Evolutionary conservation across 495 filamentous ascomycete species (phyloP).

Genomic region (Tuber calosporum): DNA sequence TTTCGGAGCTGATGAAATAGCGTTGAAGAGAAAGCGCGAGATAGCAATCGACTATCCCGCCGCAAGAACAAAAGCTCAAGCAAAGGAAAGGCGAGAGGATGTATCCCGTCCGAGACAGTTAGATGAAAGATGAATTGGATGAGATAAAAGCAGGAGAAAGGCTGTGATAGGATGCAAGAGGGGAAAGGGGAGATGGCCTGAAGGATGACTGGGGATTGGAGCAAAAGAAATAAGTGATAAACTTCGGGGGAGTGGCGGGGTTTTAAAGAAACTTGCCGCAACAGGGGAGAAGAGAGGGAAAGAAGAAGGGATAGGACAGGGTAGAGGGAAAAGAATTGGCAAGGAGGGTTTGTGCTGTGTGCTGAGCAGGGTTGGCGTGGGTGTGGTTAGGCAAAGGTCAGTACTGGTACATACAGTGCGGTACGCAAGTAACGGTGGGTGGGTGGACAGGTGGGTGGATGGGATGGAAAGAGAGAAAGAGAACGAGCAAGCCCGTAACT

Average conservation of each 20-base stretch:
- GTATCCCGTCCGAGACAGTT: constrained; percentile 21
- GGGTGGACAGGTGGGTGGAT: background rate
- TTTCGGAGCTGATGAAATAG: background rate
- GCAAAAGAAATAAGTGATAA: constrained; percentile 6
- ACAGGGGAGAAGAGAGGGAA: constrained; percentile 12
- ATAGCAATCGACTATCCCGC: constrained; percentile 14
- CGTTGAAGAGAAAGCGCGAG: background rate
- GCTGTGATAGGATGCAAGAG: constrained; percentile 13
- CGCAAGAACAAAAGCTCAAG: constrained; percentile 34
- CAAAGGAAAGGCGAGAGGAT: constrained; percentile 26
- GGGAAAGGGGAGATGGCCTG: constrained; percentile 20
- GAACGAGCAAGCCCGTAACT: background rate
- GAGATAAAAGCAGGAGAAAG: constrained; percentile 14
- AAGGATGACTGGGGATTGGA: constrained; percentile 6
- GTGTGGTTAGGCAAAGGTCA: background rate
- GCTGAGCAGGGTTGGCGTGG: background rate
- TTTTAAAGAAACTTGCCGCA: constrained; percentile 5
- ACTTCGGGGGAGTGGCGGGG: constrained; percentile 2
- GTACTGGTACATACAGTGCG: no score
- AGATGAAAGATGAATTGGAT: constrained; percentile 25
- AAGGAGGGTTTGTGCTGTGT: constrained; percentile 1
- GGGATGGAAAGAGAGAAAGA: background rate
- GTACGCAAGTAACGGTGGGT: constrained; percentile 2
- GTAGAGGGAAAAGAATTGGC: background rate
- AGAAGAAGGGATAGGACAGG: constrained; percentile 2